These are phyloP conservation scores for Apiosordaria backusii DNA, from an alignment of 495 filamentous ascomycete species.

Conservation along the genomic window DNA sequence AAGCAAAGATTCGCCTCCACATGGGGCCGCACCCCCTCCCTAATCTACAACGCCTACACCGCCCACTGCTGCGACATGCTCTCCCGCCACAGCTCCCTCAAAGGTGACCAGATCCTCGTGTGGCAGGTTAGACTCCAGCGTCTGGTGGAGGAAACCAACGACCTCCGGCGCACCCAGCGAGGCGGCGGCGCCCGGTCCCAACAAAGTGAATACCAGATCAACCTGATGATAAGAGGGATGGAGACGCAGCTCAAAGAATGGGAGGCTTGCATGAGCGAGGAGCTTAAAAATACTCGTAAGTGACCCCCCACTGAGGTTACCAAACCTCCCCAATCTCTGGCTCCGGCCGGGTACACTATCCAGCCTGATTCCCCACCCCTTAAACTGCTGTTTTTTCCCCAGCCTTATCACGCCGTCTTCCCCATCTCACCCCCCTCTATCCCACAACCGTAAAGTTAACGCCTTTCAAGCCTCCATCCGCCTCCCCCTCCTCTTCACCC, in stretches of 20 bases:
- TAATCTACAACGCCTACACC: slow-evolving; percentile 35
- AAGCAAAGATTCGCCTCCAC: slow-evolving; percentile 29
- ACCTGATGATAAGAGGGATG: slow-evolving; percentile 41
- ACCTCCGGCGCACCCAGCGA: slow-evolving; percentile 26
- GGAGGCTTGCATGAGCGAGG: slow-evolving; percentile 32
- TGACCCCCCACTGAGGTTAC: background rate
- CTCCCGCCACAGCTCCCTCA: slow-evolving; percentile 27
- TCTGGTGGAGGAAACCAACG: slow-evolving; percentile 37
- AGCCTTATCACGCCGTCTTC: too few species aligned
- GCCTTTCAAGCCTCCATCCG: slow-evolving; percentile 25
- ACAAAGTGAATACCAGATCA: slow-evolving; percentile 37
- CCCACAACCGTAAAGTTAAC: background rate
- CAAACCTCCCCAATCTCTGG: background rate
- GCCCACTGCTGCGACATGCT: slow-evolving; percentile 35
- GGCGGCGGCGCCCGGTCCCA: background rate
- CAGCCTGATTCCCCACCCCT: background rate
- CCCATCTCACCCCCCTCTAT: background rate
- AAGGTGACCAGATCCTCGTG: slow-evolving; percentile 37
- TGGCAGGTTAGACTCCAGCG: slow-evolving; percentile 42
- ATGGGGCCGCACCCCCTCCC: slow-evolving; percentile 29
- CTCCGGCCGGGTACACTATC: background rate
- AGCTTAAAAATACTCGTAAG: slow-evolving; percentile 18
- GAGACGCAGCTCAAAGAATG: slow-evolving; percentile 41
- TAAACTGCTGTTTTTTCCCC: too few species aligned
- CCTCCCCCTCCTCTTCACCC: slow-evolving; percentile 30